phyloP scores from a whole-genome alignment of 78 protist species.

The Dictyostelium brefeldianum region DNA sequence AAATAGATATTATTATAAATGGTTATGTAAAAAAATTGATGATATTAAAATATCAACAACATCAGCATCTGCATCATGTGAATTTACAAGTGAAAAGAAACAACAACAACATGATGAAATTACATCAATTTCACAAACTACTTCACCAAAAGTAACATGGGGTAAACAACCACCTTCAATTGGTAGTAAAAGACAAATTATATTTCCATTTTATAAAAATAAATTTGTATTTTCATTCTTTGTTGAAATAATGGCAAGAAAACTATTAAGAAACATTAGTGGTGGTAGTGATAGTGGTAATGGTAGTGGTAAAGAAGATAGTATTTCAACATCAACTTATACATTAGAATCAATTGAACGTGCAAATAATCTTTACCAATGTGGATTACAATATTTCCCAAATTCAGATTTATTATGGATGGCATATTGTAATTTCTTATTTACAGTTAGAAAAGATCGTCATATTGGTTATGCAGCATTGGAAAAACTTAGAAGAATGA shows the following conservation, averaged over 20 bases:
- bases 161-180: conserved; percentile 11
- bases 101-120: conserved; percentile 59
- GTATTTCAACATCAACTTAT: not conserved
- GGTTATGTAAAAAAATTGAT: not conserved
- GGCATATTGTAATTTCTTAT: conserved; percentile 65
- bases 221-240: conserved; percentile 24
- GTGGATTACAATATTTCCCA: conserved; percentile 77
- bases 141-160: conserved; percentile 29
- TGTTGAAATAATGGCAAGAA: conserved; percentile 66
- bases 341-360: not conserved
- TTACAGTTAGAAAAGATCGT: conserved; percentile 68
- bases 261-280: not conserved
- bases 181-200: conserved; percentile 41
- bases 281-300: not conserved
- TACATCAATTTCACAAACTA: not conserved
- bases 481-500: conserved; percentile 58
- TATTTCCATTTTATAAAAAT: conserved; percentile 30
- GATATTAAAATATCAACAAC: not conserved
- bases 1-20: not conserved
- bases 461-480: conserved; percentile 76
- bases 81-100: not conserved
- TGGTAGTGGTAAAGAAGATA: too few species aligned
- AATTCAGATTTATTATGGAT: conserved; percentile 55
- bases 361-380: conserved; percentile 63
- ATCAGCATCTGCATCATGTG: not conserved